Evolutionary conservation across 306 rosid species (phyloP).

Genomic region (Quercus parvula): DNA sequence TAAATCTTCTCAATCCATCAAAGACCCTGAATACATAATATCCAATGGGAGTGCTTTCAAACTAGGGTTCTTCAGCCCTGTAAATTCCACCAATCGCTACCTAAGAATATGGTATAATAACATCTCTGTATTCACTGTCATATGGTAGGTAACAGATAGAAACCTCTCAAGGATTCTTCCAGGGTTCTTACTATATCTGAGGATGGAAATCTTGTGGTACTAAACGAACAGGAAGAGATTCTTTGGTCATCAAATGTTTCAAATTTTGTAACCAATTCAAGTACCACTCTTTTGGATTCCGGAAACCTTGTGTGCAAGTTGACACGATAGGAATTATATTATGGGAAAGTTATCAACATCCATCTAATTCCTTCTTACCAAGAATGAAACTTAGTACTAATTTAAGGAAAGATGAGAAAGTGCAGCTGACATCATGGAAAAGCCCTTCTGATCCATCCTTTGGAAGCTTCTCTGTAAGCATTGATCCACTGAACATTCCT

Average conservation of each 20-base stretch:
- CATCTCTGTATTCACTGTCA: background rate
- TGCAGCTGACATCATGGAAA: background rate
- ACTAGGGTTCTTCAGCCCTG: too few relatives aligned
- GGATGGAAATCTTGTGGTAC: background rate
- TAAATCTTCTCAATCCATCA: too few relatives aligned
- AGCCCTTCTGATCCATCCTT: conserved; percentile 6
- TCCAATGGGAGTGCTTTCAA: background rate
- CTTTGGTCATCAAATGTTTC: background rate
- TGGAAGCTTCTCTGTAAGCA: background rate
- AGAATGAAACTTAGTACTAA: background rate
- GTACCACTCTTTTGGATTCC: background rate
- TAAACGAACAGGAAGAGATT: background rate
- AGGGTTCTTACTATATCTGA: too few relatives aligned
- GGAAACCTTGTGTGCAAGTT: conserved; percentile 22
- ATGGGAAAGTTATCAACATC: conserved; percentile 31
- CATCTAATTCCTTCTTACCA: conserved; percentile 1
- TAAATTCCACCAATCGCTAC: background rate
- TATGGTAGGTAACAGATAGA: too few relatives aligned
- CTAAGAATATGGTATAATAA: conserved; percentile 18
- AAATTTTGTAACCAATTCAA: too few relatives aligned
- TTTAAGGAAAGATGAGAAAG: background rate
- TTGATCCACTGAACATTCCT: background rate
- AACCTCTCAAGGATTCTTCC: too few relatives aligned
- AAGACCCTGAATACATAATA: too few relatives aligned
- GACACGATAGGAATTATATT: background rate